Base-by-base conservation (phyloP, 2,329 filamentous ascomycete species). In the Cladosporium halotolerans region DNA sequence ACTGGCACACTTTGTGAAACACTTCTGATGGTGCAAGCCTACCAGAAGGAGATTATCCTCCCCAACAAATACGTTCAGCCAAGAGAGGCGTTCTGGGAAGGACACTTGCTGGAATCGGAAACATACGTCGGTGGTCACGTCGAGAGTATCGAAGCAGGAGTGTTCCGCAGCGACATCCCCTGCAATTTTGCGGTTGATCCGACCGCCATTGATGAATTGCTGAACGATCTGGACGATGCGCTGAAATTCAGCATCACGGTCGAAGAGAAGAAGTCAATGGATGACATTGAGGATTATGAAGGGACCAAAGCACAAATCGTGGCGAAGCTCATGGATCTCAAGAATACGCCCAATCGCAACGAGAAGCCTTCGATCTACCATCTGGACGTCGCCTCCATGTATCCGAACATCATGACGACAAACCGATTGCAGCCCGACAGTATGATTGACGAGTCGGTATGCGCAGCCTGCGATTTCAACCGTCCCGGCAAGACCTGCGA, bases 331-430 rank as follows among this genome's bases (percentile, higher is more conserved):
- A 75, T 79, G 49, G 78, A 83, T 57, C 76, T 99, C 49, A 95
- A 88, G 68, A 78, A 84, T 48, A 93, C 85, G 0, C 92, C 93
- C 0, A 90, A 95, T 63, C 81, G 93, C 58, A 83, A 78, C 61
- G 93, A 99, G 69, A 78, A 84, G 41, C 93, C 93, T 4, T 80
- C 95, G 32, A 99, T 99, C 60, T 99, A 99, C 72, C 93, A 99
- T 78, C 77, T 99, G 73, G 93, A 99, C 67, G 95, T 99, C 55
- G 93, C 93, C 14, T 96, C 93, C 55, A 99, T 99, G 93, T 99
- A 99, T 68, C 93, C 93, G 9, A 99, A 99, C 71, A 99, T 99
- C 69, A 99, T 99, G 95, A 99, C 95, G 2, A 99, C 93, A 1
- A 99, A 99, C 70, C 87, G 93, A 69, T 73, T 99, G 44, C 93